Base-by-base conservation (phyloP, 2,329 filamentous ascomycete species). In the Volutella citrinella region DNA sequence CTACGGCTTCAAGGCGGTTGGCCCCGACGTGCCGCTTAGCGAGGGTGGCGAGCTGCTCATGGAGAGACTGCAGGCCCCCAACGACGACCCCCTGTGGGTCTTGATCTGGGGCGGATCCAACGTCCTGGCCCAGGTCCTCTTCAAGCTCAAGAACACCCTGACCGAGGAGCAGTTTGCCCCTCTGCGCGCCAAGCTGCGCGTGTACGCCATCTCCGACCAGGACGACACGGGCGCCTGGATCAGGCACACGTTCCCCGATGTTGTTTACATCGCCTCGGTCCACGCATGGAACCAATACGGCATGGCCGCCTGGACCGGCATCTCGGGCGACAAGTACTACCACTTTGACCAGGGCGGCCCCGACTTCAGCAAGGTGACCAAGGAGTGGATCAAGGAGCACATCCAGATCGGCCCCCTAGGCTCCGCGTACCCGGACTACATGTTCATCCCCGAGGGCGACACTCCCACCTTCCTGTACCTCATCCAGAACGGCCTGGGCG, bases 161-260 rank as follows among this genome's bases (percentile, higher is more conserved):
- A 40, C 44, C 38, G 54, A 26, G 38, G 48, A 11, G 24, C 61
- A 69, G 1, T 54, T 63, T 2, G 51, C 56, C 1, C 38, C 35
- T 1, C 56, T 76, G 15, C 53, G 61, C 3, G 43, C 55, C 4
- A 69, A 67, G 41, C 50, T 77, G 5, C 60, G 72, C 10, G 63
- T 76, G 8, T 77, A 77, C 49, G 57, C 74, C 21, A 78, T 80
- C 34, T 77, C 72, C 7, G 76, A 80, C 42, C 76, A 80, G 43
- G 76, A 80, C 40, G 69, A 80, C 40, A 69, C 70, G 0, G 74
- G 73, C 0, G 55, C 65, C 1, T 80, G 74, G 75, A 71, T 80
- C 21, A 68, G 76, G 12, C 55, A 61, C 27, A 65, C 63, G 4
- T 79, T 69, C 39, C 73, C 76, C 0, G 66, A 73, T 17, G 49